phyloP scores from a whole-genome alignment of 805 yeast species.

The Candida nitratophila region DNA sequence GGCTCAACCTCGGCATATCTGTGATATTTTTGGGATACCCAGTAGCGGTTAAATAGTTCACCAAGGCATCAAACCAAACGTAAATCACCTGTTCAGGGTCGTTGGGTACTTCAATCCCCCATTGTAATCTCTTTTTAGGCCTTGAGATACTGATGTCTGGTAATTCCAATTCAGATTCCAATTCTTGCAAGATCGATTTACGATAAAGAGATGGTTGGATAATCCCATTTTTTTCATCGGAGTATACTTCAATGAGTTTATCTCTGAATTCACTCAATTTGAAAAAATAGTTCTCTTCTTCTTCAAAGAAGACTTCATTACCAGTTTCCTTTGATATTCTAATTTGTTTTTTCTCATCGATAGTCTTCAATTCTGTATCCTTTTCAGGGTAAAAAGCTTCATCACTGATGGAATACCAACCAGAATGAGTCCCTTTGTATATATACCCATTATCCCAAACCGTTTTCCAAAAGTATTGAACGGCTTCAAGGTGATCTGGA shows the following conservation, averaged over 20 bases:
- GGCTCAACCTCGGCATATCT: constrained; percentile 36
- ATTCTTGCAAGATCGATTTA: constrained; percentile 47
- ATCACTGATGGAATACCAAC: constrained; percentile 94
- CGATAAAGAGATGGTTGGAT: constrained; percentile 61
- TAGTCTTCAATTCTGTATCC: constrained; percentile 46
- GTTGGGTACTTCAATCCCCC: constrained; percentile 90
- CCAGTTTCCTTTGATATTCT: constrained; percentile 60
- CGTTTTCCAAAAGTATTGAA: constrained; percentile 60
- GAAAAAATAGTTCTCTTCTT: constrained; percentile 86
- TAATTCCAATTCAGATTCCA: constrained; percentile 35
- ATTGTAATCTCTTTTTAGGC: constrained; percentile 65
- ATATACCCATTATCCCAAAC: constrained; percentile 58
- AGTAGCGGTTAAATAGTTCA: constrained; percentile 68
- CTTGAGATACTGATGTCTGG: constrained; percentile 82
- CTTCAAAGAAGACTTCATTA: constrained; percentile 64
- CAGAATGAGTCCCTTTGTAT: constrained; percentile 77
- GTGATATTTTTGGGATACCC: constrained; percentile 41
- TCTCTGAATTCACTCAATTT: constrained; percentile 55
- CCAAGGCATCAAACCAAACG: constrained; percentile 95
- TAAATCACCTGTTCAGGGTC: constrained; percentile 76
- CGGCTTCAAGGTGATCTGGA: constrained; percentile 62
- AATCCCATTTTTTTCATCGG: constrained; percentile 32
- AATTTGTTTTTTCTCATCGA: constrained; percentile 24
- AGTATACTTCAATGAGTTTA: constrained; percentile 41
- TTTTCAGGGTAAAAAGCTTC: constrained; percentile 88